Base-by-base conservation (phyloP, 2,329 filamentous ascomycete species). In the Penicillium sp. region DNA sequence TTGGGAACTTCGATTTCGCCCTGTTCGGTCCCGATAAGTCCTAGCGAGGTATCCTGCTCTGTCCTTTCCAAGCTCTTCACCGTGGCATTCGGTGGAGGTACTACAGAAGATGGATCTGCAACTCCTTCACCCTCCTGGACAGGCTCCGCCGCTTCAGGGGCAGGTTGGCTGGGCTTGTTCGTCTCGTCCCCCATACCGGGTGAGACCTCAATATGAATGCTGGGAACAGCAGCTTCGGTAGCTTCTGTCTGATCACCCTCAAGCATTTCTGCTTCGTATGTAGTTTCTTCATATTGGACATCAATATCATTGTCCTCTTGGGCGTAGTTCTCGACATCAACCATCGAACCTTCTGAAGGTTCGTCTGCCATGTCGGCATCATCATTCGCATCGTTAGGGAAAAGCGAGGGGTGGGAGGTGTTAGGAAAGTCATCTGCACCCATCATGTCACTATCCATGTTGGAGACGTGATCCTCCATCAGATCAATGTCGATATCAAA, bases 401-500 rank as follows among this genome's bases (percentile, higher is more conserved):
- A 57, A 21, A 64, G 62, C 10, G 55, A 59, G 4, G 57, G 50
- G 15, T 58, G 51, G n/a, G 51, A 52, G 43, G 49, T 58, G 45
- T 52, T 64, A 43, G 53, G 54, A 42, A 47, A 65, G 15, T 71
- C 58, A 50, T 72, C 61, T 31, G 61, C 58, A 27, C 69, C 65
- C 42, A 65, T 67, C 57, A 68, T 63, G 30, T 64, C 62, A 39
- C 68, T 65, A 50, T 83, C 80, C 51, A 79, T 73, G 33, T 79
- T 68, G 37, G 80, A 78, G 42, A 72, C 70, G 49, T 80, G 75
- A 50, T 80, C 76, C 43, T 82, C 60, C 54, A 69, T 64, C 44
- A 74, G 58, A 50, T 80, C 78, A 45, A 83, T 70, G 50, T 83
- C 79, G 45, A 83, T 79, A 69, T 54, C 76, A 68, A 55, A 82